phyloP scores from a whole-genome alignment of 495 filamentous ascomycete species.

The Lichenothelia convexa region DNA sequence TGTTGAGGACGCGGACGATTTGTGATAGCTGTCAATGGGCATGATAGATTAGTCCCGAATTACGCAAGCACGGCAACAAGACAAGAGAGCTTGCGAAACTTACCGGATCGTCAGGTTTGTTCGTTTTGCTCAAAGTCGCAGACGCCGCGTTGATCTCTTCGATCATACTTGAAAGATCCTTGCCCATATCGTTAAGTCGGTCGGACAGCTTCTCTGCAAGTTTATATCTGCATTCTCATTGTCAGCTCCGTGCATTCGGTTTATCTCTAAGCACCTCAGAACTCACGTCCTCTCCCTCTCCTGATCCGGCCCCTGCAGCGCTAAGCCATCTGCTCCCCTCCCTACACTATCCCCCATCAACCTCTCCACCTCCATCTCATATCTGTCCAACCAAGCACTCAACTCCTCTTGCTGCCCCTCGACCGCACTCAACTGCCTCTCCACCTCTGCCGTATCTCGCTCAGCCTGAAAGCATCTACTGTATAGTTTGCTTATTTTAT shows the following conservation, averaged over 20 bases:
- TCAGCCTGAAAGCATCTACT: constrained; percentile 78
- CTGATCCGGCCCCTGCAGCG: constrained; percentile 69
- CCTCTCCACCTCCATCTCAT: constrained; percentile 74
- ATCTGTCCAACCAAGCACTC: constrained; percentile 63
- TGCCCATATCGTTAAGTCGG: constrained; percentile 74
- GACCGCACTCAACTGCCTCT: constrained; percentile 69
- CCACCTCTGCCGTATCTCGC: constrained; percentile 73
- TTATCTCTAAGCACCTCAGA: not conserved
- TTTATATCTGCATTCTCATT: constrained; percentile 40
- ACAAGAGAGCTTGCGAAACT: constrained; percentile 24
- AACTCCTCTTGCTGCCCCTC: constrained; percentile 87
- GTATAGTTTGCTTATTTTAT: constrained; percentile 82
- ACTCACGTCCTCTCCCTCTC: constrained; percentile 76
- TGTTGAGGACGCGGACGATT: constrained; percentile 85
- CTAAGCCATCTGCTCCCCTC: constrained; percentile 21
- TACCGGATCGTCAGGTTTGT: constrained; percentile 82
- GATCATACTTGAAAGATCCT: constrained; percentile 83
- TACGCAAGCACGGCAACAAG: too few species aligned
- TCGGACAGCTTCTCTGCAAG: constrained; percentile 80
- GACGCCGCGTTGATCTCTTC: constrained; percentile 89
- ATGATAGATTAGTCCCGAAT: not conserved
- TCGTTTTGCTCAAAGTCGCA: constrained; percentile 65
- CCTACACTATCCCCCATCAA: constrained; percentile 52
- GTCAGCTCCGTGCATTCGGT: not conserved
- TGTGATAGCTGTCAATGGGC: constrained; percentile 59